Conservation (phyloP, 306 rosid species). For the Herpetospermum pedunculosum region DNA sequence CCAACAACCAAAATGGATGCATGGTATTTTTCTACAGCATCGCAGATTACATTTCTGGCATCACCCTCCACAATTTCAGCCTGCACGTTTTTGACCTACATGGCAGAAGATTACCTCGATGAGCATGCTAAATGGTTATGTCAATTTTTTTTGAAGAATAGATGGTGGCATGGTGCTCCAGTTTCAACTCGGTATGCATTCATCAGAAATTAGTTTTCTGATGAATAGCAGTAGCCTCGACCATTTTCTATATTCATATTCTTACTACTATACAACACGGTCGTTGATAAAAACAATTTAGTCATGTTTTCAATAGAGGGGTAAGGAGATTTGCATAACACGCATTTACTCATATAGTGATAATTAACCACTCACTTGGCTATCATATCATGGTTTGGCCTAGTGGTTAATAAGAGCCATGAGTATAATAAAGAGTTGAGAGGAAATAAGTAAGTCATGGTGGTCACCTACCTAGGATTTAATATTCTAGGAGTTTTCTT, state of each 20-base stretch:
- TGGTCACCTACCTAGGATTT: too few relatives aligned
- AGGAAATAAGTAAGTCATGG: too few relatives aligned
- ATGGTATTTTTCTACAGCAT: conserved; percentile 15
- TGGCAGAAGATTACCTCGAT: background rate
- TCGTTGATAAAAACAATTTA: too few relatives aligned
- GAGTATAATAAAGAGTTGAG: too few relatives aligned
- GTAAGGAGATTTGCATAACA: background rate
- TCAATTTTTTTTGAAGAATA: background rate
- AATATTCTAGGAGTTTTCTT: too few relatives aligned
- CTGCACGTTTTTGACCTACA: conserved; percentile 17
- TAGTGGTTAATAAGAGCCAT: too few relatives aligned
- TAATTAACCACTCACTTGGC: background rate
- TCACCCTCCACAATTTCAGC: conserved; percentile 24
- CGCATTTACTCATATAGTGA: background rate
- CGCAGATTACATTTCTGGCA: conserved; percentile 22
- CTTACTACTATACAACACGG: too few relatives aligned
- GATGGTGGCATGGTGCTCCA: background rate
- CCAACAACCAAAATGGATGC: conserved; percentile 27
- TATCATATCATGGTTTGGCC: too few relatives aligned
- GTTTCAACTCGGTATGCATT: background rate
- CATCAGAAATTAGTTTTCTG: too few relatives aligned
- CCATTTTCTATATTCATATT: too few relatives aligned
- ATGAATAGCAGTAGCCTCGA: too few relatives aligned
- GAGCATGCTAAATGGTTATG: background rate
- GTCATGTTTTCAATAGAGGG: background rate